Percentiles rank a stretch among this genome's conserved stretches.
Evolutionary conservation across 78 protist genomes (phyloP).

Genomic region (Guillardia theta): DNA sequence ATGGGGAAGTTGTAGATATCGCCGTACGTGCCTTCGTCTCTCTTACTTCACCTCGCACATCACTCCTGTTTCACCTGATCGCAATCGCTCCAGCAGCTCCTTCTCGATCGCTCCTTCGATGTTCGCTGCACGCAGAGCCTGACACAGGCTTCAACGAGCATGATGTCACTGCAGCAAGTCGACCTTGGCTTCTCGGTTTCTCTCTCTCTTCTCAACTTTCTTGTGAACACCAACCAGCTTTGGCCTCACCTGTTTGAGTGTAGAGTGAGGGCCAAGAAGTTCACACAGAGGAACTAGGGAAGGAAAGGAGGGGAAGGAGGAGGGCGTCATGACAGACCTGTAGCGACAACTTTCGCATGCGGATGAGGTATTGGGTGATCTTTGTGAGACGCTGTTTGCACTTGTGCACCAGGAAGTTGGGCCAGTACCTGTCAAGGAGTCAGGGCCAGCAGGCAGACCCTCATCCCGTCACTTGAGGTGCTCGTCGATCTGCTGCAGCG

Average conservation of each 20-base stretch:
- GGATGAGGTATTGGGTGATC: slow-evolving; percentile 87
- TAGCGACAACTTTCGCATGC: slow-evolving; percentile 83
- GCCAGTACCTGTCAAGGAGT: slow-evolving; percentile 79
- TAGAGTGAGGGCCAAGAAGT: no score
- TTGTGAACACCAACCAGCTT: slow-evolving; percentile 80
- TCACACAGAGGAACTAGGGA: background rate
- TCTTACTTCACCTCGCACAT: background rate
- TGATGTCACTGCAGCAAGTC: slow-evolving; percentile 7
- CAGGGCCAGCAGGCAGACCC: background rate
- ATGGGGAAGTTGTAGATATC: slow-evolving; percentile 80
- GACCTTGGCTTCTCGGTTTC: slow-evolving; percentile 37
- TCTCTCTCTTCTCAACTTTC: slow-evolving; percentile 83
- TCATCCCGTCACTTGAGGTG: slow-evolving; percentile 81
- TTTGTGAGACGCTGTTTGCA: slow-evolving; percentile 88
- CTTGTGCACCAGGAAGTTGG: slow-evolving; percentile 71
- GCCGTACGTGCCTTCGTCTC: slow-evolving; percentile 67
- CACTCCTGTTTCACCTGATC: background rate
- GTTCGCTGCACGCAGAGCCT: slow-evolving; percentile 87
- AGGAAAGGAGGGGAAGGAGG: background rate
- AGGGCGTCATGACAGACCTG: background rate
- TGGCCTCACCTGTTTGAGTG: background rate
- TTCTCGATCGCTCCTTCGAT: slow-evolving; percentile 76
- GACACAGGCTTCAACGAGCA: background rate
- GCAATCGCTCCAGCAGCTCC: slow-evolving; percentile 84
- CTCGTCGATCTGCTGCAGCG: slow-evolving; percentile 68